Base-by-base conservation (phyloP, 768 basidiomycete species). In the Gautieria morchelliformis region DNA sequence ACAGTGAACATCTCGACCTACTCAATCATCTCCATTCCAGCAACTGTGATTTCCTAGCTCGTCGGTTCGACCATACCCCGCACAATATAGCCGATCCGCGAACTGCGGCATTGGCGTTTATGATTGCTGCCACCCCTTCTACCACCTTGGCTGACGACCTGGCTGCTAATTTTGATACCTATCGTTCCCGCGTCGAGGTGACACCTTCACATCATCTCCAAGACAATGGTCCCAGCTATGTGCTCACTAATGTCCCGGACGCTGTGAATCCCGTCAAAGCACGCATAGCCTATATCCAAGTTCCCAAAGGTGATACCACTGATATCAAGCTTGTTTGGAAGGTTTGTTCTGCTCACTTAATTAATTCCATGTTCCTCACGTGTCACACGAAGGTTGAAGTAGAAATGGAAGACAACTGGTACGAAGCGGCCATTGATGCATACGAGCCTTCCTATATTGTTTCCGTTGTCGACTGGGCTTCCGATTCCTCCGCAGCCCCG, bases 391-490 rank as follows among this genome's bases (percentile, higher is more conserved):
- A 87, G 83, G 87, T 93, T 64, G 91, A 93, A 67, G 87, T 95
- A 46, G 88, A 93, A 77, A 91, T 95, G 87, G 67, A 84, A 66
- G 85, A 96, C 72, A 97, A 93, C 71, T 95, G 91, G 91, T 98
- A 98, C 64, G 93, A 97, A 69, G 81, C 92, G 4, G 79, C 89
- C 20, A 85, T 99, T 42, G 84, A 88, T 11, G 83, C 81, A 1
- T 67, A 72, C 30, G 69, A 77, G n/a, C 88, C 91, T 24, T 85
- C 92, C 66, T 78, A 83, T 60, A 84, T 93, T 62, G 73, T 97
- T 64, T 84, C 87, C 27, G 91, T 94, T 39, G 89, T 95, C 60
- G 95, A 98, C 67, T 97, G 93, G 94, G 93, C 86, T 0, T 85
- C 87, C 19, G 92, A 94, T 67, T 80, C 87, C 4, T 48, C 62